These are phyloP conservation scores for Alternaria consortialis DNA, from an alignment of 2,329 filamentous ascomycete genomes.

Conservation along the genomic window DNA sequence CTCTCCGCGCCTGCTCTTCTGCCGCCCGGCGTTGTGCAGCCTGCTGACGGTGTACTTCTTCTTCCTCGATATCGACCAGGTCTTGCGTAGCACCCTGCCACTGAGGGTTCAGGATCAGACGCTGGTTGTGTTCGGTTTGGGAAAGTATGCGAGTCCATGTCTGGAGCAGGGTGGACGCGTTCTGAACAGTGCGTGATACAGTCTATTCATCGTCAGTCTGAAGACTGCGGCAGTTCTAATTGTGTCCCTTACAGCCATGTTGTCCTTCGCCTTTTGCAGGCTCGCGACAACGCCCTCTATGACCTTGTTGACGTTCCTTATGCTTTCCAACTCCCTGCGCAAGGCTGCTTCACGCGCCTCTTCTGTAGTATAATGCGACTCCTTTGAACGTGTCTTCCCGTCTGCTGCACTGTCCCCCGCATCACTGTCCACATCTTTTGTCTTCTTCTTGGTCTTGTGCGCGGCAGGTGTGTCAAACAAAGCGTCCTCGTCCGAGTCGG, in stretches of 20 bases:
- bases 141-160: slow-evolving; percentile 96
- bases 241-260: slow-evolving; percentile 74
- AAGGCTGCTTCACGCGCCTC: slow-evolving; percentile 77
- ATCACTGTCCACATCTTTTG: slow-evolving; percentile 41
- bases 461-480: slow-evolving; percentile 66
- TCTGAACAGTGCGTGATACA: slow-evolving; percentile 83
- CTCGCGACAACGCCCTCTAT: slow-evolving; percentile 81
- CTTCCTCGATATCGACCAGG: slow-evolving; percentile 83
- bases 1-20: slow-evolving; percentile 80
- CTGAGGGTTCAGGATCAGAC: slow-evolving; percentile 83
- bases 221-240: background rate
- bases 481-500: slow-evolving; percentile 65
- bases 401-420: slow-evolving; percentile 53
- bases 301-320: slow-evolving; percentile 85
- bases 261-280: slow-evolving; percentile 74
- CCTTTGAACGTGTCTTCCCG: slow-evolving; percentile 52
- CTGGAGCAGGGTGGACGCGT: slow-evolving; percentile 87
- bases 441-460: slow-evolving; percentile 49
- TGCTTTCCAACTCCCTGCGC: slow-evolving; percentile 79
- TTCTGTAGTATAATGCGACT: slow-evolving; percentile 68
- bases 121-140: slow-evolving; percentile 97
- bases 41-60: slow-evolving; percentile 75
- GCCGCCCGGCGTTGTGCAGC: slow-evolving; percentile 78
- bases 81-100: slow-evolving; percentile 93
- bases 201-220: slow-evolving; percentile 62